phyloP scores from a whole-genome alignment of 495 filamentous ascomycete species.

The Podospora bellae-mahoneyi region DNA sequence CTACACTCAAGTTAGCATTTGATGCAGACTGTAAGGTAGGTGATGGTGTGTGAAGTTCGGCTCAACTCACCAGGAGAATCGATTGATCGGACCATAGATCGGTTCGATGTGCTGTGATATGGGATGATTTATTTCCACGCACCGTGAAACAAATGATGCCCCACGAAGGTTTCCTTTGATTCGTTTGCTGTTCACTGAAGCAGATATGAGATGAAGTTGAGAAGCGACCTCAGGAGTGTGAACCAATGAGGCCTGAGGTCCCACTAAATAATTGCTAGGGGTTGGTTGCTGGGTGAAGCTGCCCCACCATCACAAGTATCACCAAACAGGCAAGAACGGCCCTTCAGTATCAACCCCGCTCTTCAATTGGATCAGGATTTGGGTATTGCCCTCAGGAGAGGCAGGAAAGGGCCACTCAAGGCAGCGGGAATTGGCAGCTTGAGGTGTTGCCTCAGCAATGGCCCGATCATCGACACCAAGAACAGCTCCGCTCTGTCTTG shows the following conservation, averaged over 20 bases:
- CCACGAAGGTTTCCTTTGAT: too few species aligned
- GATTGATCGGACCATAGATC: background rate
- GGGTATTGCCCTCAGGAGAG: too few species aligned
- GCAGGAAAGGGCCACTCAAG: too few species aligned
- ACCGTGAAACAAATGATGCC: background rate
- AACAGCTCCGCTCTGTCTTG: too few species aligned
- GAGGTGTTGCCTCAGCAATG: too few species aligned
- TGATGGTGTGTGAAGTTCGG: background rate
- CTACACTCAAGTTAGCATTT: background rate
- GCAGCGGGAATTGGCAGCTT: too few species aligned
- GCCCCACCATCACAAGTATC: background rate
- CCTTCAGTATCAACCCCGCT: background rate
- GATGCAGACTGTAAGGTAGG: background rate
- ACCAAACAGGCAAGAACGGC: background rate
- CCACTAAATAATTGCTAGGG: background rate
- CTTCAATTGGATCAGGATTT: background rate
- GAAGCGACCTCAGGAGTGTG: background rate
- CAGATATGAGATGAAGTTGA: background rate
- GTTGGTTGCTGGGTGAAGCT: background rate
- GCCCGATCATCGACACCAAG: too few species aligned
- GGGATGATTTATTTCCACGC: background rate
- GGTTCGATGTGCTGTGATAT: background rate
- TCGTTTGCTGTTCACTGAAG: too few species aligned
- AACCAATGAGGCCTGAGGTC: background rate
- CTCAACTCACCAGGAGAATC: background rate